Base-by-base conservation (phyloP, 345 rosid genomes). In the Euphorbia pulcherrima region DNA sequence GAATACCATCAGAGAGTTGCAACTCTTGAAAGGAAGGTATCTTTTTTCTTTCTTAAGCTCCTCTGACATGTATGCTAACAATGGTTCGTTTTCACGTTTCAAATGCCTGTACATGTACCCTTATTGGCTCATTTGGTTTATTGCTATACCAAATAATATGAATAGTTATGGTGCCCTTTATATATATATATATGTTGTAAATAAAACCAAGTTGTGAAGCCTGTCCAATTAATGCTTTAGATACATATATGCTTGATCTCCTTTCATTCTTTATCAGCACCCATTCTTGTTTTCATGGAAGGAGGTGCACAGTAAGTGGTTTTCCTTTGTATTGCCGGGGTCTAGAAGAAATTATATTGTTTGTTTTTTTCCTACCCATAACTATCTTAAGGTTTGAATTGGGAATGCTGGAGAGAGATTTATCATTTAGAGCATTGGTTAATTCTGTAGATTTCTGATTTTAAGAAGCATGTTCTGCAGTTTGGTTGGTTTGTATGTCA, bases 1-100 rank as follows among this genome's bases (percentile, higher is more conserved):
- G 98, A 92, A 83, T 92, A 88, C 80, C 99, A 92, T 83, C 97
- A 95, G 81, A 86, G 97, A 81, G 89, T 92, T 83, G 86, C 94
- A 53, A 82, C 87, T 65, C 93, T 95, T 60, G 99, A 95, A 84
- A 92, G 98, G 71, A 92, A 90, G 97, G 99, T 90, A 67, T 48
- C 51, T 3, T 18, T 29, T 4, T 39, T 26, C 17, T 68, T 70
- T 50, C 3, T 13, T 28, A 17, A 14, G 52, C 61, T 52, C 16
- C 58, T 9, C 44, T 72, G n/a, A 62, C n/a, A 33, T 29, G 21
- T 40, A 46, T 70, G 12, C 20, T 20, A 12, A 14, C 14, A 44
- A 11, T 12, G 12, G 41, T 50, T n/a, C 20, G 21, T 16, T 28
- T 21, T 47, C 48, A 21, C 28, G 48, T 21, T 27, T 46, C 8